These are phyloP conservation scores for Chaetomium strumarium DNA, from an alignment of 2,329 filamentous ascomycete species.

Conservation along the genomic window DNA sequence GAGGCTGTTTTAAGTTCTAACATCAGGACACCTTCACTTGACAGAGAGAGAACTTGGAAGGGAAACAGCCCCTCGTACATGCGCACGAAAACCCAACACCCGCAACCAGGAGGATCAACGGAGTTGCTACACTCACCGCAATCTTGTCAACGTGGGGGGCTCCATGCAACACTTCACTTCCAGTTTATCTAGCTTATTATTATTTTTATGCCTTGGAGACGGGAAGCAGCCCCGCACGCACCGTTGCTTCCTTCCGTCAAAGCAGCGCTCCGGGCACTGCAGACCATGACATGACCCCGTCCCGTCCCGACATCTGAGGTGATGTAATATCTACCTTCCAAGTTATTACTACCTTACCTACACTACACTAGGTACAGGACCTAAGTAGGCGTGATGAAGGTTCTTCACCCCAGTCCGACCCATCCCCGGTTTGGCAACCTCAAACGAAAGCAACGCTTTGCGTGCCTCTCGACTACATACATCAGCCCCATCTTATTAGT, in stretches of 20 bases:
- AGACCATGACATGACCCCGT: too few species aligned
- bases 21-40: neutral
- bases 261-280: neutral
- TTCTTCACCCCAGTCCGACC: neutral
- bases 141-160: slow-evolving; percentile 8
- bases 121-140: neutral
- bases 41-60: neutral
- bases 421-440: neutral
- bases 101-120: neutral
- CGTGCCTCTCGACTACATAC: neutral
- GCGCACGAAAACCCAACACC: neutral
- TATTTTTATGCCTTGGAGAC: neutral
- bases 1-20: neutral
- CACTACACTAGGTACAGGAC: too few species aligned
- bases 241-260: neutral
- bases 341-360: too few species aligned
- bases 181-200: too few species aligned
- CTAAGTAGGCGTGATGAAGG: too few species aligned
- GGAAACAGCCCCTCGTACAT: too few species aligned
- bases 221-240: slow-evolving; percentile 1
- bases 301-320: too few species aligned
- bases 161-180: too few species aligned
- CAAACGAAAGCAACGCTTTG: neutral
- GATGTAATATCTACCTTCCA: too few species aligned
- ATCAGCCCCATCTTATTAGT: neutral